Conservation (phyloP, 169 alveolate genomes). For the Plasmodium vinckei region DNA sequence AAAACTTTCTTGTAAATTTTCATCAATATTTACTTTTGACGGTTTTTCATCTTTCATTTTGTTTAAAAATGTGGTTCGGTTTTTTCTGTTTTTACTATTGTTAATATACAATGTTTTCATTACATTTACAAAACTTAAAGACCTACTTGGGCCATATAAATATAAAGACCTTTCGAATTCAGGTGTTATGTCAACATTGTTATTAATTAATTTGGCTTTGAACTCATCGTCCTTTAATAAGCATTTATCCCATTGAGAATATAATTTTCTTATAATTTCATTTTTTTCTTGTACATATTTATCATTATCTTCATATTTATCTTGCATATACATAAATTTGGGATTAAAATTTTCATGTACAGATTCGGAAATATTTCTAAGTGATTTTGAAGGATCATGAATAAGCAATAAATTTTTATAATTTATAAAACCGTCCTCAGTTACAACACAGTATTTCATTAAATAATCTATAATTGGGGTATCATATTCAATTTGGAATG, state of each 20-base stretch:
- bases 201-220: slow-evolving; percentile 47
- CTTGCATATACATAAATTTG: slow-evolving; percentile 53
- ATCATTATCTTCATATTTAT: slow-evolving; percentile 71
- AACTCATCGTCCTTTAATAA: slow-evolving; percentile 69
- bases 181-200: slow-evolving; percentile 65
- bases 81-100: slow-evolving; percentile 54
- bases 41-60: slow-evolving; percentile 64
- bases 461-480: slow-evolving; percentile 49
- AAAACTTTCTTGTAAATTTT: slow-evolving; percentile 37
- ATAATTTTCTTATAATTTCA: slow-evolving; percentile 70
- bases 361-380: slow-evolving; percentile 59
- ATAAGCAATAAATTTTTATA: slow-evolving; percentile 60
- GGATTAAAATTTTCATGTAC: slow-evolving; percentile 48
- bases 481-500: slow-evolving; percentile 61
- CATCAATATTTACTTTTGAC: slow-evolving; percentile 45
- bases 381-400: slow-evolving; percentile 55
- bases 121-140: slow-evolving; percentile 74
- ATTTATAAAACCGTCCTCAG: slow-evolving; percentile 72
- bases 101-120: slow-evolving; percentile 69
- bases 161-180: slow-evolving; percentile 71
- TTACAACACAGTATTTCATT: slow-evolving; percentile 58
- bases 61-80: slow-evolving; percentile 52
- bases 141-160: slow-evolving; percentile 73
- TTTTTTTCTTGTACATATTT: slow-evolving; percentile 53
- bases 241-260: slow-evolving; percentile 74